These are phyloP conservation scores for Fusarium buxicola DNA, from an alignment of 2,329 filamentous ascomycete genomes.

Conservation along the genomic window DNA sequence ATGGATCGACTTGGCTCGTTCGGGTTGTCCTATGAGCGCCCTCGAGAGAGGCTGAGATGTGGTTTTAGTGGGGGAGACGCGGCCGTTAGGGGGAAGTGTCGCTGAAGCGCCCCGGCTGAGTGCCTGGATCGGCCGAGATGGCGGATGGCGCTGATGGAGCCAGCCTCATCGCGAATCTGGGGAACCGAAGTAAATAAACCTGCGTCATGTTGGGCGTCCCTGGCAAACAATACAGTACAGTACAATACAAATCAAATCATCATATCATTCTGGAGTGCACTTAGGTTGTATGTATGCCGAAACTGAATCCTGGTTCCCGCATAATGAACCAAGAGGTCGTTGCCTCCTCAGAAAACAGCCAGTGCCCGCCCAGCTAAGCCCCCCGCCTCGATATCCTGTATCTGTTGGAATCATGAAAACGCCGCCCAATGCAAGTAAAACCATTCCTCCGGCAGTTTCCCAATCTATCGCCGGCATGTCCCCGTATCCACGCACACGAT, in stretches of 20 bases:
- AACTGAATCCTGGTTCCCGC: constrained; percentile 1
- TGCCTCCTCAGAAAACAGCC: background rate
- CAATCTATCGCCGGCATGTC: constrained; percentile 30
- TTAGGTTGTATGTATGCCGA: background rate
- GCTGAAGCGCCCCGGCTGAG: constrained; percentile 1
- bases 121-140: constrained; percentile 19
- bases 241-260: constrained; percentile 8
- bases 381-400: constrained; percentile 13
- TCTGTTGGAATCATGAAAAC: constrained; percentile 25
- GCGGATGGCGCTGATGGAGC: constrained; percentile 11
- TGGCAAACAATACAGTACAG: background rate
- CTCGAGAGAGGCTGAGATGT: constrained; percentile 26
- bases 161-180: constrained; percentile 31
- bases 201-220: background rate
- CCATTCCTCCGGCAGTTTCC: constrained; percentile 27
- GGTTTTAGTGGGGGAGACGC: constrained; percentile 35
- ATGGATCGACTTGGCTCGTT: constrained; percentile 26
- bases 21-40: background rate
- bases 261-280: constrained; percentile 19
- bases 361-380: constrained; percentile 2
- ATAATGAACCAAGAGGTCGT: background rate
- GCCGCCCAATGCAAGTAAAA: constrained; percentile 45
- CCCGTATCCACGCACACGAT: background rate
- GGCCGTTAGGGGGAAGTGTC: background rate
- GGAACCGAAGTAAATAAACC: constrained; percentile 16